Percentiles rank a stretch among this genome's conserved stretches.
Evolutionary conservation across 176 grass and related monocot species (phyloP).

Genomic region (Dactylis glomerata): DNA sequence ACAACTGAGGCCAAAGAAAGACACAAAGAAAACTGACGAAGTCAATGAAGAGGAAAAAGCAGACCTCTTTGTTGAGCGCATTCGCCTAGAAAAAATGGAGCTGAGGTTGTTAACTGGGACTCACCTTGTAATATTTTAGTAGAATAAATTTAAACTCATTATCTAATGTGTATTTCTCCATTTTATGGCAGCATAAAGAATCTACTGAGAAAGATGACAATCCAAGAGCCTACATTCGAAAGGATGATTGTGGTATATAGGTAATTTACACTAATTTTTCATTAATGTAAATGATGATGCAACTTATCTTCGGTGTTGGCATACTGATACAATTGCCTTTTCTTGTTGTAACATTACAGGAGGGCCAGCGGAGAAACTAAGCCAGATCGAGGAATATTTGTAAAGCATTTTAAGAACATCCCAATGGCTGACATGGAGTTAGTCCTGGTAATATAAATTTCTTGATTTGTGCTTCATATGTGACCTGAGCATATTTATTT

Average conservation of each 20-base stretch:
- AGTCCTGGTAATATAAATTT: constrained; percentile 62
- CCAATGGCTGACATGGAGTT: constrained; percentile 99
- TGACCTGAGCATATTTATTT: background rate
- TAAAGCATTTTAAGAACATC: constrained; percentile 95
- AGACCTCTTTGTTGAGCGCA: constrained; percentile 69
- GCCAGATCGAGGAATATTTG: constrained; percentile 68
- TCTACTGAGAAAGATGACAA: constrained; percentile 57
- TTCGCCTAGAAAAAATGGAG: constrained; percentile 86
- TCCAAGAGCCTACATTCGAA: constrained; percentile 98
- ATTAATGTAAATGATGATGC: background rate
- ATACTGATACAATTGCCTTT: background rate
- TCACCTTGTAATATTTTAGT: background rate
- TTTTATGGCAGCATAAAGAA: constrained; percentile 63
- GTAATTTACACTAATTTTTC: constrained; percentile 20
- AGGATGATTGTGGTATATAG: constrained; percentile 95
- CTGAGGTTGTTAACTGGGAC: constrained; percentile 50
- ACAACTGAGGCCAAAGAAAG: constrained; percentile 31
- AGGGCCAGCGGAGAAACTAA: constrained; percentile 46
- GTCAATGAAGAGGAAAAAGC: constrained; percentile 40
- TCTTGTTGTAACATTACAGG: constrained; percentile 41
- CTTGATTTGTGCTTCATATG: background rate
- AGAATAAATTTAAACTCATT: constrained; percentile 5
- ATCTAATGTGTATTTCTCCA: constrained; percentile 16
- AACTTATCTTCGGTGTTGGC: background rate
- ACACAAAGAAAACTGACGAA: constrained; percentile 64